Conservation (phyloP, 2,329 filamentous ascomycete species). For the Scytalidium lignicola region DNA sequence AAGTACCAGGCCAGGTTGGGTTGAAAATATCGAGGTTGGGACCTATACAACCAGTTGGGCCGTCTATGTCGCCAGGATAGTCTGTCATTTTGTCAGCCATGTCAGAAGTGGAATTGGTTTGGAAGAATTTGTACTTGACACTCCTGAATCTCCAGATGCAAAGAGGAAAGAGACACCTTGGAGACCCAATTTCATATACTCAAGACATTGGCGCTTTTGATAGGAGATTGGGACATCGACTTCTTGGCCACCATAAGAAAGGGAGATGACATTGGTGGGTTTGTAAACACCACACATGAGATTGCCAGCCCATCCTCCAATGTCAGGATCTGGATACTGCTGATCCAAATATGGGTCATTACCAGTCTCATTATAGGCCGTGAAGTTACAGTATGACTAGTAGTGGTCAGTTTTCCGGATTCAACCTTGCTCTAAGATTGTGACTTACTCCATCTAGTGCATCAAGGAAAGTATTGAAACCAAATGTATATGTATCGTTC, state of each 20-base stretch:
- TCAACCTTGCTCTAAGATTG: background rate
- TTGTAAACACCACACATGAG: slow-evolving; percentile 40
- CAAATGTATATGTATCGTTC: slow-evolving; percentile 31
- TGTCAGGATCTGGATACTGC: slow-evolving; percentile 23
- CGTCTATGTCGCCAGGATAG: slow-evolving; percentile 11
- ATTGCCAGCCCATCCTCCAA: background rate
- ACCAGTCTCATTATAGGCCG: slow-evolving; percentile 33
- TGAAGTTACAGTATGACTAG: slow-evolving; percentile 37
- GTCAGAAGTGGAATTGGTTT: background rate
- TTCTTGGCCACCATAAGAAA: slow-evolving; percentile 50
- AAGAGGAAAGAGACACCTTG: slow-evolving; percentile 41
- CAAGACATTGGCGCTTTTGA: slow-evolving; percentile 44
- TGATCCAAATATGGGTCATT: slow-evolving; percentile 37
- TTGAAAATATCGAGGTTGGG: slow-evolving; percentile 21
- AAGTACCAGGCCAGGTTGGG: slow-evolving; percentile 35
- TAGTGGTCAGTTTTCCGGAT: background rate
- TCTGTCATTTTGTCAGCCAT: slow-evolving; percentile 5
- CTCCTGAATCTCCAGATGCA: slow-evolving; percentile 40
- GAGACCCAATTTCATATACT: slow-evolving; percentile 46
- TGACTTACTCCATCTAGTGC: slow-evolving; percentile 33
- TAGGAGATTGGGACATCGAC: slow-evolving; percentile 46
- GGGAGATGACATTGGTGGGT: slow-evolving; percentile 50
- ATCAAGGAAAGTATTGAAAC: slow-evolving; percentile 42
- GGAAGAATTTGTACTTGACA: slow-evolving; percentile 28
- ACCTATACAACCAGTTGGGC: slow-evolving; percentile 14